phyloP scores from a whole-genome alignment of 2,329 filamentous ascomycete species.

The Epichloe scottii region DNA sequence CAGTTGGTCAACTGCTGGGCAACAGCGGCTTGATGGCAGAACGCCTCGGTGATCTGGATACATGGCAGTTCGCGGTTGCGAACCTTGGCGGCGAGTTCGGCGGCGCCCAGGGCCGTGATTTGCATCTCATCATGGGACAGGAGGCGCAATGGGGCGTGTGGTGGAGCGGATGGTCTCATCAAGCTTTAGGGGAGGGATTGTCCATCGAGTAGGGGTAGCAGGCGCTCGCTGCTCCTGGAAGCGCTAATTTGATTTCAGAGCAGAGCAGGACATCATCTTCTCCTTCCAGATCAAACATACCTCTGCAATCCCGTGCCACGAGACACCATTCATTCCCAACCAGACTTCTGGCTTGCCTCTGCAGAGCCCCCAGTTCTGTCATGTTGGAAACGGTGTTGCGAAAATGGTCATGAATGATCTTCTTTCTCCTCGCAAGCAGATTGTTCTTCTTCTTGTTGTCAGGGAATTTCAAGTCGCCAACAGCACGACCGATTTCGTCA shows the following conservation, averaged over 20 bases:
- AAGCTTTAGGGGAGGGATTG: constrained; percentile 6
- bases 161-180: constrained; percentile 7
- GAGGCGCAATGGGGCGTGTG: constrained; percentile 4
- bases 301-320: constrained; percentile 7
- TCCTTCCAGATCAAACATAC: background rate
- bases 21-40: constrained; percentile 16
- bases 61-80: constrained; percentile 10
- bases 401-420: background rate
- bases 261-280: too few relatives aligned
- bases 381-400: background rate
- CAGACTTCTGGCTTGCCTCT: background rate
- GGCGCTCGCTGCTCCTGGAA: constrained; percentile 3
- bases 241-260: background rate
- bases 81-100: constrained; percentile 9
- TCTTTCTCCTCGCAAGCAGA: background rate
- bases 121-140: constrained; percentile 11
- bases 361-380: background rate
- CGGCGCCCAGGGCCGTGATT: constrained; percentile 11
- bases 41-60: constrained; percentile 14
- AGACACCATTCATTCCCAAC: constrained; percentile 1
- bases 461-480: background rate
- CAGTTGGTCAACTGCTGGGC: constrained; percentile 24
- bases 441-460: too few relatives aligned
- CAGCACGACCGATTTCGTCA: background rate
- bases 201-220: constrained; percentile 7